phyloP scores from a whole-genome alignment of 2,329 filamentous ascomycete genomes.

The Curvularia sp. region DNA sequence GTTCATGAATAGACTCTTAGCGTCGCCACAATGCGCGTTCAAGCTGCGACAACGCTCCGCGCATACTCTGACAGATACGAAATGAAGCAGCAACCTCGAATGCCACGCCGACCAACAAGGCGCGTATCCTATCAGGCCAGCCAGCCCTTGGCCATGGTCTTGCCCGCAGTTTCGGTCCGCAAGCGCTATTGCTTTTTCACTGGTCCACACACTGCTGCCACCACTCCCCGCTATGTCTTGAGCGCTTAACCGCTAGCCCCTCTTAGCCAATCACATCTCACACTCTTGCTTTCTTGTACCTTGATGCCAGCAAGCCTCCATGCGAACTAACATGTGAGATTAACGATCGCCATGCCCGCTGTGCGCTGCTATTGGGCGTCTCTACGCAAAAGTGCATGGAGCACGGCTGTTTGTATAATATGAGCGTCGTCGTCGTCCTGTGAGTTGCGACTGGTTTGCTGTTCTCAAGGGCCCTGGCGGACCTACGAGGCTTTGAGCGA shows the following conservation, averaged over 20 bases:
- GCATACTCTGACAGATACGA: slow-evolving; percentile 18
- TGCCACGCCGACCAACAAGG: slow-evolving; percentile 10
- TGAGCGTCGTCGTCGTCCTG: slow-evolving; percentile 27
- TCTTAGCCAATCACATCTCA: slow-evolving; percentile 27
- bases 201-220: slow-evolving; percentile 35
- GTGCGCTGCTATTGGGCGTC: slow-evolving; percentile 31
- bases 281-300: slow-evolving; percentile 10
- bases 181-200: slow-evolving; percentile 43
- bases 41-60: slow-evolving; percentile 11
- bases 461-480: slow-evolving; percentile 29
- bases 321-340: slow-evolving; percentile 28
- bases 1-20: background rate
- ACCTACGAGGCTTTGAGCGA: slow-evolving; percentile 26
- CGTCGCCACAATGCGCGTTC: slow-evolving; percentile 4
- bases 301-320: slow-evolving; percentile 31
- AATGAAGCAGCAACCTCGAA: slow-evolving; percentile 13
- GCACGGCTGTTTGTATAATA: slow-evolving; percentile 30
- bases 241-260: slow-evolving; percentile 32
- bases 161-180: slow-evolving; percentile 32
- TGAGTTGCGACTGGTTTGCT: slow-evolving; percentile 30
- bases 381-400: slow-evolving; percentile 6
- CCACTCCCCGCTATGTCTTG: slow-evolving; percentile 21
- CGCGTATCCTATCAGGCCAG: slow-evolving; percentile 18
- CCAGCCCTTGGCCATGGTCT: slow-evolving; percentile 1
- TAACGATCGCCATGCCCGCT: slow-evolving; percentile 26